Evolutionary conservation across 2,329 filamentous ascomycete species (phyloP), one percentile per base, ranked within the genome.

Genomic region (Sporothrix humicola): DNA sequence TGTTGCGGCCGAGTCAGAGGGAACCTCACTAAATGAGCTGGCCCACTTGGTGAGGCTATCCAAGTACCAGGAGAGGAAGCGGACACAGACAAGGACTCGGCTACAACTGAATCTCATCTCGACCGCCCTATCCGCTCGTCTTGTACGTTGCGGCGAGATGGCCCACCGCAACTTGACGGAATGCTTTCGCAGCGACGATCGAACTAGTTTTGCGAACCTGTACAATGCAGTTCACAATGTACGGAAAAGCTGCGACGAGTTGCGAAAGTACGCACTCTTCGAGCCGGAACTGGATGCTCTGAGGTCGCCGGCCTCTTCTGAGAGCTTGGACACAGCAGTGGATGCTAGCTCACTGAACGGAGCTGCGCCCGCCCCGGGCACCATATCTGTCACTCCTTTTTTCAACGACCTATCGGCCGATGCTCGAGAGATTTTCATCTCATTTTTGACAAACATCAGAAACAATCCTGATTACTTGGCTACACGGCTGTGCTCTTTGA

Each of bases 401-500:
- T 83, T 92, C 71, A 89, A 92, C 80, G 90, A 94, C 79, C 88
- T 98, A 69, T 93, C 94, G 70, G 85, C 89, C 73, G 90, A 92
- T 75, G 90, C 93, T 73, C 87, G 93, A 79, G 89, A 93, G 75
- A 89, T 91, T 59, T 89, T 98, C 74, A 81, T 98, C 74, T 89
- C 90, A 75, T 95, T 98, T 79, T 84, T 98, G 78, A 91, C 89
- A 68, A 89, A 93, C 81, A 88, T 98, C 76, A 90, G 95, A 78
- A 94, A 92, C 76, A 95, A 97, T 81, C 91, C 94, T 52, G 91
- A 95, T 79, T 98, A 97, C 82, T 82, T 99, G 81, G 93, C 95
- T 79, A 90, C 92, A 76, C 90, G 95, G 76, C 87, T 99, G 76
- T 90, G 90, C 80, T 90, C 89, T 78, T 85, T 99, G 77, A 91